Base-by-base conservation (phyloP, 768 basidiomycete genomes). In the Mycena capillaripes region DNA sequence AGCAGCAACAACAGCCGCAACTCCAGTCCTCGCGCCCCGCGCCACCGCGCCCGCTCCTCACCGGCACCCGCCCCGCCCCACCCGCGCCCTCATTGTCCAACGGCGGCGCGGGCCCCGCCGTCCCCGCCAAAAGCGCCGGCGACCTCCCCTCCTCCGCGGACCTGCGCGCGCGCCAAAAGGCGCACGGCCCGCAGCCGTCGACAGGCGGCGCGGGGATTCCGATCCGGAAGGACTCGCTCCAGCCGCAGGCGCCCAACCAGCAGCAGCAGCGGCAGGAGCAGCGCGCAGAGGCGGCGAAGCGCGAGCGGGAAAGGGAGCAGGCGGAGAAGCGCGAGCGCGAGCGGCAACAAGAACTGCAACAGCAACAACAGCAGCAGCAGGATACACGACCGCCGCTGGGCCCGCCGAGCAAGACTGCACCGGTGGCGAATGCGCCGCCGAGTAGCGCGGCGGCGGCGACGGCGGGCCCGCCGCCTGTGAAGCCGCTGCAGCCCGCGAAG, bases 401-500 rank as follows among this genome's bases (percentile, higher is more conserved):
- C 70, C 74, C 67, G 30, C 74, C 61, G 70, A 72, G 74, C 70
- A 76, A 67, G 77, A 75, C 82, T 1, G 81, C 87, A 16, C 85
- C 87, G 25, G 82, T 78, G 2, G 74, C 87, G 19, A 79, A 79
- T 27, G 76, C 80, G 21, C 85, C 88, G 23, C 86, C 81, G 1
- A 50, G 79, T 16, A 89, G 86, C 2, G 78, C 88, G 16, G 87
- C 89, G 57, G 90, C 88, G 17, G 82, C 89, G 4, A 82, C 86
- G 5, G 84, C 81, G 36, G 90, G 89, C 0, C 88, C 92, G 3
- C 88, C 90, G 0, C 85, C 89, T 1, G 90, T 95, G 38, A 92
- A 94, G 76, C 94, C 95, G 0, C 82, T 96, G 69, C 94, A 95
- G 78, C 89, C 93, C 0, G 78, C 82, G 36, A 95, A 94, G 87